These are phyloP conservation scores for Epichloe typhina DNA, from an alignment of 2,329 filamentous ascomycete genomes.

Conservation along the genomic window DNA sequence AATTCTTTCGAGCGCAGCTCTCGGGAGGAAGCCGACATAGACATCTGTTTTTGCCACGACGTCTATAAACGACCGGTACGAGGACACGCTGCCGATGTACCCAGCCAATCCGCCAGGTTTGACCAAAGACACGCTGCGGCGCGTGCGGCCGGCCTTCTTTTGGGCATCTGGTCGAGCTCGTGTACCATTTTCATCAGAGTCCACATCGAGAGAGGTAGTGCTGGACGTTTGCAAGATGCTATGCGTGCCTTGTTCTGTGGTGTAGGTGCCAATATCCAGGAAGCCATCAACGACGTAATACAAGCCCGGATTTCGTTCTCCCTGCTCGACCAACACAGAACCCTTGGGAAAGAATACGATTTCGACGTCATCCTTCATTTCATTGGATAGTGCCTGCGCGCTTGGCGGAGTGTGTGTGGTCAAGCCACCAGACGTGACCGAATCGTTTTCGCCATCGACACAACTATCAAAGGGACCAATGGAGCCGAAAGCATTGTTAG, in stretches of 20 bases:
- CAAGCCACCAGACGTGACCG: constrained; percentile 58
- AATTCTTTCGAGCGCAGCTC: constrained; percentile 75
- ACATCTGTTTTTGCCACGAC: constrained; percentile 97
- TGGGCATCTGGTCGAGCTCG: constrained; percentile 8
- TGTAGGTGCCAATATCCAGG: constrained; percentile 77
- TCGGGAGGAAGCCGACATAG: constrained; percentile 88
- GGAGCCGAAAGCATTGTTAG: constrained; percentile 68
- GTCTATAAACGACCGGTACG: constrained; percentile 90
- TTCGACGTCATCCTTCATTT: constrained; percentile 84
- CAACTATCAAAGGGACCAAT: constrained; percentile 71
- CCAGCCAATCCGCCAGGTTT: constrained; percentile 91
- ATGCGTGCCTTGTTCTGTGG: constrained; percentile 15
- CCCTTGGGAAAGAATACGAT: constrained; percentile 96
- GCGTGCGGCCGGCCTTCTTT: constrained; percentile 28
- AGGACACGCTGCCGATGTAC: constrained; percentile 88
- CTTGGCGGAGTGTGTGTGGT: constrained; percentile 49
- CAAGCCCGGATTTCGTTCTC: constrained; percentile 87
- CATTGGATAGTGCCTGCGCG: constrained; percentile 54
- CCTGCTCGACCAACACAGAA: constrained; percentile 88
- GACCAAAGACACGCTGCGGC: constrained; percentile 72
- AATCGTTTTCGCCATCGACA: constrained; percentile 75
- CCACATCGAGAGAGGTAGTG: constrained; percentile 10
- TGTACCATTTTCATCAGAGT: not conserved
- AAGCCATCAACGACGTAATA: constrained; percentile 99
- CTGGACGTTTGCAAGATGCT: constrained; percentile 20